Evolutionary conservation across 1,284 basidiomycete species (phyloP).

Genomic region (Puccinia sorghi): DNA sequence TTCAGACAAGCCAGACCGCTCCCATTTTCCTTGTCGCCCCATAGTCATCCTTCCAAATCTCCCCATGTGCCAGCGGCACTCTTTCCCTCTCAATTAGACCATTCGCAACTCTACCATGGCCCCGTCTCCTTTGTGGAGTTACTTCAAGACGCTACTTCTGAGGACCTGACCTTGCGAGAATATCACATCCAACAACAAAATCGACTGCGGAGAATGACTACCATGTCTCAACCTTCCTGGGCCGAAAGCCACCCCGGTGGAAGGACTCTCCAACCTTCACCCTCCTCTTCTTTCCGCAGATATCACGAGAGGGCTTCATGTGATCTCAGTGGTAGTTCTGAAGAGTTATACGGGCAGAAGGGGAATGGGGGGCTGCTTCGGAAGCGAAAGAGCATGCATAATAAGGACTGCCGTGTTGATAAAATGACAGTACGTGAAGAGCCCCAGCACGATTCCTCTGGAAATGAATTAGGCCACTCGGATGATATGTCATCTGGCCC

Average conservation of each 20-base stretch:
- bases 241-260: background rate
- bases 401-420: background rate
- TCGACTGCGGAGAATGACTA: background rate
- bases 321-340: conserved; percentile 5
- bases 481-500: background rate
- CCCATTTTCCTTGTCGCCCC: background rate
- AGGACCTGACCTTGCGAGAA: background rate
- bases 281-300: background rate
- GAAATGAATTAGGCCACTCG: no score
- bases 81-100: background rate
- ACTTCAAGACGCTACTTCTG: background rate
- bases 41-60: background rate
- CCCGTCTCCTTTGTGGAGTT: background rate
- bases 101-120: background rate
- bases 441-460: background rate
- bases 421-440: background rate
- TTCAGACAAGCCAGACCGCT: background rate
- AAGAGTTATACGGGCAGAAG: background rate
- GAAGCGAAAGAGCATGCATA: conserved; percentile 18
- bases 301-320: background rate
- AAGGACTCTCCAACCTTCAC: background rate
- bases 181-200: conserved; percentile 1
- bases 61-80: background rate
- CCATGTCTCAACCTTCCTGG: conserved; percentile 11
- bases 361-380: background rate